phyloP scores from a whole-genome alignment of 306 rosid species.

The Inga laurina region DNA sequence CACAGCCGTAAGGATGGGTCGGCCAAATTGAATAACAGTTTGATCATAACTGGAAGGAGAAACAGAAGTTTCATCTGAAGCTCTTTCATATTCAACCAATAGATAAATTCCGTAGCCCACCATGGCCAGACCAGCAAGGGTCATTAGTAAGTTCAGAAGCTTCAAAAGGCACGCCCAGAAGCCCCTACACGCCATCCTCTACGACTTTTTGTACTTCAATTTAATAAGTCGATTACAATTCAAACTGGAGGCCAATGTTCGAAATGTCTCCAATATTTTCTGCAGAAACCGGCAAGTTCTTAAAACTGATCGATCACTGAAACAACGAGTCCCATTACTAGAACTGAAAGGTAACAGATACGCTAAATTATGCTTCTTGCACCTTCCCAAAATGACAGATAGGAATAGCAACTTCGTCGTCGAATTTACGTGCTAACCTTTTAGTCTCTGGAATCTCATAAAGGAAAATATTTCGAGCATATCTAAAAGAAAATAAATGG shows the following conservation, averaged over 20 bases:
- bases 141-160: conserved; percentile 82
- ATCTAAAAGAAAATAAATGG: not conserved
- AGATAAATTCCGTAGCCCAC: conserved; percentile 96
- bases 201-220: conserved; percentile 17
- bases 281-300: conserved; percentile 33
- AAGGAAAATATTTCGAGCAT: not conserved
- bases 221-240: conserved; percentile 43
- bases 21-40: conserved; percentile 64
- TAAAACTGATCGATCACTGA: conserved; percentile 25
- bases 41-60: conserved; percentile 46
- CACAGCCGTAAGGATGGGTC: conserved; percentile 78
- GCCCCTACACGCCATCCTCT: conserved; percentile 89
- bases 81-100: conserved; percentile 59
- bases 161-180: conserved; percentile 86
- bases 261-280: conserved; percentile 27
- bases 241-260: conserved; percentile 34
- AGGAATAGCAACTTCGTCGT: not conserved
- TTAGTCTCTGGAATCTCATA: not conserved
- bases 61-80: conserved; percentile 29
- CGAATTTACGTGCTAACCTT: conserved; percentile 8
- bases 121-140: conserved; percentile 85
- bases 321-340: conserved; percentile 4
- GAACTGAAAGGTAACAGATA: not conserved
- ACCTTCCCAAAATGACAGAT: not conserved
- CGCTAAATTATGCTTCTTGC: conserved; percentile 11